Evolutionary conservation across 2,329 filamentous ascomycete genomes (phyloP), one percentile per base, ranked within the genome.

Genomic region (Cryphonectria parasitica): DNA sequence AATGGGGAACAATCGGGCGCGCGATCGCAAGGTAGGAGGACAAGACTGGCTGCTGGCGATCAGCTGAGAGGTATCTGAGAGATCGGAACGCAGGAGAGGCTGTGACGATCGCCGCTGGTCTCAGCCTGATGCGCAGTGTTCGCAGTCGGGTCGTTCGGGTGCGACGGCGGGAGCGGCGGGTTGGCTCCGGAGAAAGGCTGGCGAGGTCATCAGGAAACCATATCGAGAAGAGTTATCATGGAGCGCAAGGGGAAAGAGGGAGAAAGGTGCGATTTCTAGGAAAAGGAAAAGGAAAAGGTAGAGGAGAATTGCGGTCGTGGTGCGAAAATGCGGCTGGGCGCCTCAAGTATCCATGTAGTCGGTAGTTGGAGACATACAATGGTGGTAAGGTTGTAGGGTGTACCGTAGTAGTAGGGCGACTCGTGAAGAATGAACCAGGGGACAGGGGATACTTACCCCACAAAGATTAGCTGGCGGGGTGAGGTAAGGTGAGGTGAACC

Each of bases 131-230:
- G 36, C 61, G 68, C 34, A 61, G 56, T 52, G 43, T 28, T 28
- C 19, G 34, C 41, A 45, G 60, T 52, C 60, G 67, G 60, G 60
- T 41, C n/a, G 67, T n/a, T 64, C 67, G 67, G 67, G 52, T 60
- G 49, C n/a, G 62, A 17, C 43, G 52, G 62, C 19, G 17, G 43
- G 49, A 36, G 31, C 31, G 62, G 45, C 45, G 45, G 45, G 49
- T 8, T 36, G 22, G 28, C 34, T 36, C 64, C 49, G 63, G n/a
- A 28, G 64, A 39, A 64, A 41, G 54, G 49, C 52, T 64, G 63
- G 25, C n/a, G 63, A 52, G 39, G n/a, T 60, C 54, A 36, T 67
- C 15, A 67, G 52, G 58, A 60, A 41, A 22, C 17, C 49, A 67
- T 67, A 22, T 49, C 41, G 63, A 34, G 6, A 64, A 34, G 43